Base-by-base conservation (phyloP, 257 asterid species). In the Penstemon davidsonii region DNA sequence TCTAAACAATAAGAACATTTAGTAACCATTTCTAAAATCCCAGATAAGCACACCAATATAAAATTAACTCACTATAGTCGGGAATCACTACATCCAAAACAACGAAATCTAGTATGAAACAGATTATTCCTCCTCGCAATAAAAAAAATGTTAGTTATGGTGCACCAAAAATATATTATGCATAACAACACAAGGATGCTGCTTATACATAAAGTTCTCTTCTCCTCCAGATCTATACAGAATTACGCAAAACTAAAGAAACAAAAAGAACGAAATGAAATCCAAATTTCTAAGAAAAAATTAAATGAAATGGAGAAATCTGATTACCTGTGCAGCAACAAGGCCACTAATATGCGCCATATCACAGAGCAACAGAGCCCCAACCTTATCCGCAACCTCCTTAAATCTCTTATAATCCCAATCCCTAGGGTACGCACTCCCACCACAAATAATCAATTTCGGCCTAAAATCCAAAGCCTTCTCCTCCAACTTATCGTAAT, bases 261-360 rank as follows among this genome's bases (percentile, higher is more conserved):
- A 25, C 33, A 25, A 25, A 25, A 25, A 25, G 33, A 25, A 25
- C 33, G 33, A 56, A 33, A 8, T 56, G 13, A 3, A 55, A 3
- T 15, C 3, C 63, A 58, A 62, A 37, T n/a, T 3, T 2, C 43
- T n/a, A 1, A 33, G 7, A 47, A n/a, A 39, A 8, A 55, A 39
- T 7, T 8, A 36, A n/a, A 68, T 9, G 6, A 18, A 58, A 49
- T 12, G n/a, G 33, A 25, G 2, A 55, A 5, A 39, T 44, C 18
- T 5, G 39, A 43, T 72, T 73, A 89, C 96, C 90, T 85, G 95
- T 85, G 96, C 98, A 69, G 98, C 98, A 72, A 92, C 98, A 64
- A 92, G 92, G 52, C 98, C 98, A 76, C 98, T 92, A 44, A 92
- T 89, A 70, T 92, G 98, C 52, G 98, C 98, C 98, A 92, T 92